Percentiles rank a stretch among this genome's conserved stretches.
These are phyloP conservation scores for Bruguiera parviflora DNA, from an alignment of 345 rosid genomes.

Conservation along the genomic window DNA sequence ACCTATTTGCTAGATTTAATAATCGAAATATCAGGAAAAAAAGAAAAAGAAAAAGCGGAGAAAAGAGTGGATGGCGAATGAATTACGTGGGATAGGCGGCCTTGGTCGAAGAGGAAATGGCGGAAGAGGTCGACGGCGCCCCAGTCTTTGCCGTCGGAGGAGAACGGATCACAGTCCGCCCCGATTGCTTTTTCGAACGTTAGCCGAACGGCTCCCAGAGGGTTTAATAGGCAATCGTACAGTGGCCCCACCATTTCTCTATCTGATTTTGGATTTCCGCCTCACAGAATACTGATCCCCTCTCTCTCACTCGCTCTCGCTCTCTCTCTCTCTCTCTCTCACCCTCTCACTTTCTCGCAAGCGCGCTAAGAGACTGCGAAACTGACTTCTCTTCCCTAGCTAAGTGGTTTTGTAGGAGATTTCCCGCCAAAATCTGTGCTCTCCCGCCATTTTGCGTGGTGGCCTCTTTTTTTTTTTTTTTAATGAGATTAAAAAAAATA, in stretches of 20 bases:
- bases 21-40: background rate
- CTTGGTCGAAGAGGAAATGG: constrained; percentile 60
- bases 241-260: constrained; percentile 66
- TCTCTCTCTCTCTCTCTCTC: background rate
- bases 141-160: constrained; percentile 89
- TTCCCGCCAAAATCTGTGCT: constrained; percentile 8
- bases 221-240: constrained; percentile 79
- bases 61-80: background rate
- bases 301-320: background rate
- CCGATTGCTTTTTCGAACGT: constrained; percentile 69
- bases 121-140: constrained; percentile 77
- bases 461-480: too few relatives aligned
- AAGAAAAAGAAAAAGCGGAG: background rate
- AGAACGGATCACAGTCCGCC: constrained; percentile 54
- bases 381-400: background rate
- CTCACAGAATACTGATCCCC: background rate
- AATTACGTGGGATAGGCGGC: constrained; percentile 53
- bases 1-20: background rate
- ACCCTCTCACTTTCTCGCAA: background rate
- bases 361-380: background rate
- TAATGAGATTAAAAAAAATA: too few relatives aligned
- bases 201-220: constrained; percentile 81
- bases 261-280: background rate
- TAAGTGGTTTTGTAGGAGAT: background rate
- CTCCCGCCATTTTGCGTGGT: too few relatives aligned